A percentile compares a stretch with the other conserved stretches of the same genome.
Conservation (phyloP, 1,139 yeast genomes). For the Sugiyamaella japonica region DNA sequence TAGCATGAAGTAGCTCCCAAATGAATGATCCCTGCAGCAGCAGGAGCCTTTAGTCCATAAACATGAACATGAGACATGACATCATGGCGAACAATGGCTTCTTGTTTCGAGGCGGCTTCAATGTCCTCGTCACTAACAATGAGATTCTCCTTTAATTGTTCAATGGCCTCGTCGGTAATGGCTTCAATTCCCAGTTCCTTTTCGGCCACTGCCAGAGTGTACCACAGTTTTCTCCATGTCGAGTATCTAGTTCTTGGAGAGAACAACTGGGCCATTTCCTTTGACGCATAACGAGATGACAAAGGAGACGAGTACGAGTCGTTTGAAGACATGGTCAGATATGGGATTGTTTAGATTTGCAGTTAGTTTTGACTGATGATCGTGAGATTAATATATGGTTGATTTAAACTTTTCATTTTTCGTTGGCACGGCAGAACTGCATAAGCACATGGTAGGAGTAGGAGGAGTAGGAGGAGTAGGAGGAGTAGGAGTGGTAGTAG, state of each 20-base stretch:
- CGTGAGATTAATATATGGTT: not conserved
- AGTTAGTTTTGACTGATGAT: not conserved
- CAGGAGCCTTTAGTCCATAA: conserved; percentile 89
- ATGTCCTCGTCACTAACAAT: conserved; percentile 91
- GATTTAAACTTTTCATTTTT: not conserved
- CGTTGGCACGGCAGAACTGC: not conserved
- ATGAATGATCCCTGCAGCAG: conserved; percentile 97
- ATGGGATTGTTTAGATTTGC: not conserved
- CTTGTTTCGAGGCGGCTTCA: conserved; percentile 84
- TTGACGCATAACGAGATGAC: conserved; percentile 95
- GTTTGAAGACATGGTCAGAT: conserved; percentile 35
- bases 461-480: no score
- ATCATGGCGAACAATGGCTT: conserved; percentile 97
- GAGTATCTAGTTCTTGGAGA: conserved; percentile 92
- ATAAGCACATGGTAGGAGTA: no score
- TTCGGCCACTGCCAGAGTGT: conserved; percentile 93
- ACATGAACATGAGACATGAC: conserved; percentile 99
- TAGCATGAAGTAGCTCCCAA: conserved; percentile 98
- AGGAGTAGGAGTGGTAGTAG: no score
- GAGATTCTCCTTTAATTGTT: conserved; percentile 75
- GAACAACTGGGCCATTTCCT: conserved; percentile 92
- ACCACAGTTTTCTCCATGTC: conserved; percentile 98
- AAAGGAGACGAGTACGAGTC: conserved; percentile 77
- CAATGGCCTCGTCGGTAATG: conserved; percentile 87
- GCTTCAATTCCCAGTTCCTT: conserved; percentile 81